These are phyloP conservation scores for Boletellus ananas DNA, from an alignment of 768 basidiomycete species.

Conservation along the genomic window DNA sequence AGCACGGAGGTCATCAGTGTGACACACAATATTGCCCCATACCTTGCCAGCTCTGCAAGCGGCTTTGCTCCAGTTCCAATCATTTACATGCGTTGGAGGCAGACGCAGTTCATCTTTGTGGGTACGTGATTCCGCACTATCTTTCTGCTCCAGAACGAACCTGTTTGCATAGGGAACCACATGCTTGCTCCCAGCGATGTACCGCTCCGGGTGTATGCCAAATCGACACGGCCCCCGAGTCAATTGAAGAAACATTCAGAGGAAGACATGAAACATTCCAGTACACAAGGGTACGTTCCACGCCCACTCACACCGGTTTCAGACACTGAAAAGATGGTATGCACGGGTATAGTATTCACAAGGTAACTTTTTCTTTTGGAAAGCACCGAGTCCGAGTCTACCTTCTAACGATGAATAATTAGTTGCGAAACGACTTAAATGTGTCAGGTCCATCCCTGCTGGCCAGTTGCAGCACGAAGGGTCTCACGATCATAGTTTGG, in stretches of 20 bases:
- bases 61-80: slow-evolving; percentile 42
- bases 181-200: slow-evolving; percentile 45
- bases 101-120: slow-evolving; percentile 50
- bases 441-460: slow-evolving; percentile 44
- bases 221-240: slow-evolving; percentile 53
- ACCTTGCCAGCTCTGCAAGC: slow-evolving; percentile 51
- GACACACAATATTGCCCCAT: slow-evolving; percentile 50
- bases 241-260: slow-evolving; percentile 57
- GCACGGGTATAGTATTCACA: slow-evolving; percentile 45
- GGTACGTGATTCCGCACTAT: slow-evolving; percentile 34
- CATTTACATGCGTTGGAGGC: slow-evolving; percentile 51
- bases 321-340: neutral
- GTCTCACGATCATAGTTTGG: slow-evolving; percentile 45
- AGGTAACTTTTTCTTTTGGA: slow-evolving; percentile 31
- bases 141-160: slow-evolving; percentile 2
- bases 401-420: neutral
- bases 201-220: slow-evolving; percentile 49
- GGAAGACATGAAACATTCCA: slow-evolving; percentile 58
- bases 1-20: slow-evolving; percentile 48
- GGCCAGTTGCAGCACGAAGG: slow-evolving; percentile 43
- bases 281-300: slow-evolving; percentile 50
- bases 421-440: slow-evolving; percentile 52
- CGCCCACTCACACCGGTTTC: neutral
- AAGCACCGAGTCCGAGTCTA: rapidly evolving
- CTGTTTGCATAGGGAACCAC: slow-evolving; percentile 38